These are phyloP conservation scores for Myotisia sp. DNA, from an alignment of 2,329 filamentous ascomycete genomes.

Conservation along the genomic window DNA sequence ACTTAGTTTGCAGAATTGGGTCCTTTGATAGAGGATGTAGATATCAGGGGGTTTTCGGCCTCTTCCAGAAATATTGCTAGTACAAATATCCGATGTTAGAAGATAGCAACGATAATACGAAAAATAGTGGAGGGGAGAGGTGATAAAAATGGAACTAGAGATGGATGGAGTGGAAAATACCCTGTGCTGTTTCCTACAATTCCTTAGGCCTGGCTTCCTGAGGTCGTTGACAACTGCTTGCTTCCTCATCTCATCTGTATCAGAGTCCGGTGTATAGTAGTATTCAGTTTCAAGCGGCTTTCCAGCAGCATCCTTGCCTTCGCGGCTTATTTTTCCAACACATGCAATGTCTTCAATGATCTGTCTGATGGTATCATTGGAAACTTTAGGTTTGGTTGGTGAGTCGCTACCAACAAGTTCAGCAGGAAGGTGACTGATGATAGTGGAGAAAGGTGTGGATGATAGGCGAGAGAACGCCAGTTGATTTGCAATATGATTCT, in stretches of 20 bases:
- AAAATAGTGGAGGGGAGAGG: not conserved
- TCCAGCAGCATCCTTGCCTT: slow-evolving; percentile 91
- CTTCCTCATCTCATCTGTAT: slow-evolving; percentile 62
- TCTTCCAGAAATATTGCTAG: slow-evolving; percentile 60
- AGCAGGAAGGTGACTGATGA: slow-evolving; percentile 69
- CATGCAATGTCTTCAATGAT: slow-evolving; percentile 63
- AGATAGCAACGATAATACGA: not conserved
- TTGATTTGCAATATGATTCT: slow-evolving; percentile 87
- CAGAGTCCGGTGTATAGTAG: slow-evolving; percentile 84
- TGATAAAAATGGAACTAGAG: slow-evolving; percentile 6
- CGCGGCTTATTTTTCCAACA: slow-evolving; percentile 74
- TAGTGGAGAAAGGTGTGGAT: slow-evolving; percentile 77
- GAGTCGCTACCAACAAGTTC: slow-evolving; percentile 40
- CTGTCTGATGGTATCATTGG: slow-evolving; percentile 47
- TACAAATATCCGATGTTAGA: slow-evolving; percentile 11
- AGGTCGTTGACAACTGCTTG: slow-evolving; percentile 73
- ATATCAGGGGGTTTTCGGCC: slow-evolving; percentile 34
- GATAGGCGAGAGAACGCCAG: slow-evolving; percentile 87
- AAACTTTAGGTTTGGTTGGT: slow-evolving; percentile 32
- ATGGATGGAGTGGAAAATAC: slow-evolving; percentile 37
- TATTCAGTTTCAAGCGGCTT: slow-evolving; percentile 91
- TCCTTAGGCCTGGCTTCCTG: slow-evolving; percentile 74
- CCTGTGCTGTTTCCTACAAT: slow-evolving; percentile 94
- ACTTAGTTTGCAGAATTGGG: no score
- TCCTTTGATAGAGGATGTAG: not conserved